Evolutionary conservation across 2,329 filamentous ascomycete genomes (phyloP).

Genomic region (Diaporthe sp.): DNA sequence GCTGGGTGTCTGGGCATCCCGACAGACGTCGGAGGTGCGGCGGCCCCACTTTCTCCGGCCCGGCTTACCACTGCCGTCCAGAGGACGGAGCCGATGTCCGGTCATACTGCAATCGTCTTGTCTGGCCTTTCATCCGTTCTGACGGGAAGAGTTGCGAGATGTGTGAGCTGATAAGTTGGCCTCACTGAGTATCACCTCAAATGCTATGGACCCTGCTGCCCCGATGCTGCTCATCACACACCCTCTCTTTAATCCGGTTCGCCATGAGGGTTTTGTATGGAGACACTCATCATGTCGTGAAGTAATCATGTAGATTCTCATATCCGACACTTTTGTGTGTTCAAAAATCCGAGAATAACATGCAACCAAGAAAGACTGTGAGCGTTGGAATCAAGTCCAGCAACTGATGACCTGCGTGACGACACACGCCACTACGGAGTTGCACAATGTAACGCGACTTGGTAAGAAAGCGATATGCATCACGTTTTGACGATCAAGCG

Average conservation of each 20-base stretch:
- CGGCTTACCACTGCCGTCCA: neutral
- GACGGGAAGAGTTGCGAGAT: neutral
- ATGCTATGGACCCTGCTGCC: neutral
- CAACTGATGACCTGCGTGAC: no score
- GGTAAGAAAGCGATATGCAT: neutral
- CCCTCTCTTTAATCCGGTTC: neutral
- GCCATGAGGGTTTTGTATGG: neutral
- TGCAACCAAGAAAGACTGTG: neutral
- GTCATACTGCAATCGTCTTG: neutral
- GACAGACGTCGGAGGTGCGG: neutral
- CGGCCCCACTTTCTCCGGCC: conserved; percentile 12
- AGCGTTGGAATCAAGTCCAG: neutral
- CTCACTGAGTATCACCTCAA: neutral
- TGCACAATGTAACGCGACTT: neutral
- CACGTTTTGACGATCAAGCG: no score
- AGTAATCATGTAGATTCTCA: neutral
- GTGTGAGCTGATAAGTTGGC: neutral
- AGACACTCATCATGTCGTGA: neutral
- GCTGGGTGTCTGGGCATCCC: neutral
- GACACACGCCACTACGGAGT: no score
- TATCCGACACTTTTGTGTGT: no score
- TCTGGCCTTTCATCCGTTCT: neutral
- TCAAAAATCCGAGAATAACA: neutral
- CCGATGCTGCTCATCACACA: neutral
- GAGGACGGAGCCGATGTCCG: neutral